Conservation (phyloP, 345 rosid genomes). For the Linum lewisii region DNA sequence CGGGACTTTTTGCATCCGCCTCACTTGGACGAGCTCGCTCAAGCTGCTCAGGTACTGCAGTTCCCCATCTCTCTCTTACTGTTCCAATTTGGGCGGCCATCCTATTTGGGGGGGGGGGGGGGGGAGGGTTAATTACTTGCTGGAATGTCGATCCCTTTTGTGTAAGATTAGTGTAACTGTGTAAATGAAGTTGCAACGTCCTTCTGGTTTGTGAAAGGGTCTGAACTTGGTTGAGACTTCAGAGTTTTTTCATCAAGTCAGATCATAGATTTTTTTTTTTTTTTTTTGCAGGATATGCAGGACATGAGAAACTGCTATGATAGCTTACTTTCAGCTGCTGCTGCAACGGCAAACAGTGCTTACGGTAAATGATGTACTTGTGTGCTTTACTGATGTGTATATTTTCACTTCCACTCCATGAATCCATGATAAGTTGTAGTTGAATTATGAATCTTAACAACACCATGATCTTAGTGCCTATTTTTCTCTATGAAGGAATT, state of each 20-base stretch:
- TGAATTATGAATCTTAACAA: not conserved
- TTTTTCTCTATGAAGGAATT: too few species aligned
- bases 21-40: slow-evolving; percentile 69
- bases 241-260: not conserved
- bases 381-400: not conserved
- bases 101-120: not conserved
- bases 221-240: not conserved
- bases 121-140: too few species aligned
- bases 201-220: not conserved
- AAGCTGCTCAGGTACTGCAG: slow-evolving; percentile 60
- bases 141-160: not conserved
- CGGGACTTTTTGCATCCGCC: slow-evolving; percentile 35
- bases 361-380: slow-evolving; percentile 40
- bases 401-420: not conserved
- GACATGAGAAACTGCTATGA: slow-evolving; percentile 90
- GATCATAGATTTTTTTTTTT: slow-evolving; percentile 6
- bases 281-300: slow-evolving; percentile 62
- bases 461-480: not conserved
- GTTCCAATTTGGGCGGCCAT: not conserved
- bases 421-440: not conserved
- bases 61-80: not conserved
- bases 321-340: slow-evolving; percentile 91
- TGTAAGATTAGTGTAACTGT: not conserved
- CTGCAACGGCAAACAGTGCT: slow-evolving; percentile 86
- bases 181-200: not conserved